Base-by-base conservation (phyloP, 345 rosid species). In the Linum usitatissimum region DNA sequence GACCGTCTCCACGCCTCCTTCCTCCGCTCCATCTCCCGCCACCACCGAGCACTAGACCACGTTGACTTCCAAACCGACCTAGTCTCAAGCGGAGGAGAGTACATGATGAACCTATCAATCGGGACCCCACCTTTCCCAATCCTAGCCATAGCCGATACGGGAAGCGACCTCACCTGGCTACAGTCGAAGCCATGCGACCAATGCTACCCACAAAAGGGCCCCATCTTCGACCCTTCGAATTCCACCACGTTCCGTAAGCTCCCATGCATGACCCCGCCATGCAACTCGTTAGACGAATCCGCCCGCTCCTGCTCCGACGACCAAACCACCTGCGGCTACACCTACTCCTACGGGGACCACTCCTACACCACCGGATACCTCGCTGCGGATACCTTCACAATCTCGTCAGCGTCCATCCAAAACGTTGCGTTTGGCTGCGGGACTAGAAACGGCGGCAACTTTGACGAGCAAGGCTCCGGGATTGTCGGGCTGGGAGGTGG, bases 401-500 rank as follows among this genome's bases (percentile, higher is more conserved):
- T 84, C 0, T 76, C 67, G 18, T 60, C 78, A 2, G 23, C 67
- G 17, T n/a, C 78, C 4, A 49, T 76, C 14, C 77, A 72, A 0
- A 45, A 63, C 4, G 53, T 73, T 0, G 63, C 68, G n/a, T 67
- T 85, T 36, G 90, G 96, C 6, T 88, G 91, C 40, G 85, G 89
- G 7, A 71, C 69, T 39, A 51, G 63, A 53, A 83, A 80, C 8
- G 76, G 70, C 7, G 84, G 89, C 20, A 57, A 61, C 0, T 83
- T 77, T n/a, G 81, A 81, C 19, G 68, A 71, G 31, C 30, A 20
- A 1, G 91, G 88, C 5, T 75, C 88, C 0, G 89, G 89, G 2
- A 79, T 85, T n/a, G 34, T 83, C 15, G 96, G 91, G 2, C 87
- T 88, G 0, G 86, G 90, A 1, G 80, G 85, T 0, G 85, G 89